These are phyloP conservation scores for Hypoxylon sp. DNA, from an alignment of 2,329 filamentous ascomycete genomes.

Conservation along the genomic window DNA sequence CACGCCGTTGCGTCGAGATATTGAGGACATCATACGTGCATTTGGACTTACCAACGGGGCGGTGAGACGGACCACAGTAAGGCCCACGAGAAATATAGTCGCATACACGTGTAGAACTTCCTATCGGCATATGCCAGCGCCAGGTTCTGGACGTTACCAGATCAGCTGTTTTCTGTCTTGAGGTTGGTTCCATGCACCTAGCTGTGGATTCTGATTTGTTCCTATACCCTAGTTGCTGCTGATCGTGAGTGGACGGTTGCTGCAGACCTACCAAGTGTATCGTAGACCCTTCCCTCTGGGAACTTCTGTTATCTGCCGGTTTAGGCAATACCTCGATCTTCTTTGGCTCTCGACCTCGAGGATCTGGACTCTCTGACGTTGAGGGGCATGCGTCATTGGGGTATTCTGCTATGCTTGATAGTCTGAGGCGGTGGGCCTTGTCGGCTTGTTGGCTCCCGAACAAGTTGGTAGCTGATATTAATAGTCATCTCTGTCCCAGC, in stretches of 20 bases:
- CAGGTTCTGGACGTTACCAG: conserved; percentile 10
- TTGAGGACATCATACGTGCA: conserved; percentile 16
- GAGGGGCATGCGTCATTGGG: conserved; percentile 21
- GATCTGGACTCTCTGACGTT: conserved; percentile 17
- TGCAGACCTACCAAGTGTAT: conserved; percentile 13
- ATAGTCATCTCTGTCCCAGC: conserved; percentile 1
- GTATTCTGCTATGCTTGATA: conserved; percentile 14
- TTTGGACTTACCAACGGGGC: conserved; percentile 19
- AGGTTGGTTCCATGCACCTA: conserved; percentile 19
- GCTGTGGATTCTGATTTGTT: conserved; percentile 32
- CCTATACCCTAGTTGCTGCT: conserved; percentile 17
- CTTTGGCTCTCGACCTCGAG: conserved; percentile 14
- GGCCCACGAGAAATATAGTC: conserved; percentile 6
- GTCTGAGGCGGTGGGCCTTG: conserved; percentile 20
- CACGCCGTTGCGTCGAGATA: conserved; percentile 27
- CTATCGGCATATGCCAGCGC: conserved; percentile 7
- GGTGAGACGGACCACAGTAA: conserved; percentile 16
- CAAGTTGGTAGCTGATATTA: conserved; percentile 7
- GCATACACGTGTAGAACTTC: conserved; percentile 24
- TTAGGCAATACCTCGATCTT: conserved; percentile 9
- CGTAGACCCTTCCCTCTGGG: conserved; percentile 7
- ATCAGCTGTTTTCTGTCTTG: conserved; percentile 24
- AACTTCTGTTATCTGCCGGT: conserved; percentile 9
- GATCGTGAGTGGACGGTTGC: conserved; percentile 22
- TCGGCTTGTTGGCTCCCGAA: conserved; percentile 14